Evolutionary conservation across 495 filamentous ascomycete species (phyloP), one percentile per base, ranked within the genome.

Genomic region (Antarctomyces pellizariae): DNA sequence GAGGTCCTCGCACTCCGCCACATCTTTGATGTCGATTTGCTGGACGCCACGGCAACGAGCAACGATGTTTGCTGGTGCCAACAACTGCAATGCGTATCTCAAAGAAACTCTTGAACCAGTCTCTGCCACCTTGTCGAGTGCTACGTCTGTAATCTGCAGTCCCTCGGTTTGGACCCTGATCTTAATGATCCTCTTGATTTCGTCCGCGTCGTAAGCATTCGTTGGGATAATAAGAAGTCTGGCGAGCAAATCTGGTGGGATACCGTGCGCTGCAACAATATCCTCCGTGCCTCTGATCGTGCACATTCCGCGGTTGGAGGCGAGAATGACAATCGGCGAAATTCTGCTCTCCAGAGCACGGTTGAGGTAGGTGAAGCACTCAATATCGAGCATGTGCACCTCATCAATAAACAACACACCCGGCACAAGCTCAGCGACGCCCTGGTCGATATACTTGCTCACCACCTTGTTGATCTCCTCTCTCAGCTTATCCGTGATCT

Each of bases 291-390:
- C 80, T 27, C 77, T 74, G 41, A 93, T 86, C 22, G 77, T 71
- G 31, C 73, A 74, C 56, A 80, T 69, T 32, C 86, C 86, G 33
- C 86, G 75, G 52, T 97, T 97, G 19, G 83, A 93, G 34, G 86
- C 86, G 16, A 97, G 75, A 33, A 95, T 89, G 33, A 97, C 86
- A 37, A 93, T 89, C 10, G 86, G 86, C 4, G 84, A 78, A 42
- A 97, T 86, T 36, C 68, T 56, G 22, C 76, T 76, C 56, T 97
- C 86, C 18, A 97, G 67, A 1, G 86, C 86, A 41, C 83, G 80
- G 58, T 92, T 92, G 39, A 97, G 69, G 54, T 92, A 97, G 35
- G 86, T 93, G 56, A 93, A 97, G 64, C 78, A 84, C 56, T 97
- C 86, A 26, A 97, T 73, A 44, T 97, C 86, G 35, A 97, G 75